Conservation (phyloP, 768 basidiomycete genomes). For the Leccinum uliginosum region DNA sequence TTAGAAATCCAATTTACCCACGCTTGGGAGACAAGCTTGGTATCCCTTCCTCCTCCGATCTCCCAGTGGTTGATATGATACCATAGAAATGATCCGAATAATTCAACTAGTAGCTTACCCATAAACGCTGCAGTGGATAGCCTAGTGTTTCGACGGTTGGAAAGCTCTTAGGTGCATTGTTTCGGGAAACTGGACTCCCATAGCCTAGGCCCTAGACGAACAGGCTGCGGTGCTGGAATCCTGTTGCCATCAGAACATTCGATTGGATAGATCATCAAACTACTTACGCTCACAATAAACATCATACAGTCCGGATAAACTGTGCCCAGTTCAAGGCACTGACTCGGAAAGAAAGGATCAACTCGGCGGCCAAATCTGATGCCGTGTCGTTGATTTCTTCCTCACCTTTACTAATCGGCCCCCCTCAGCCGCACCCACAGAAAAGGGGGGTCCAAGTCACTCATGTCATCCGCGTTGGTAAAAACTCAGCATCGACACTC, state of each 20-base stretch:
- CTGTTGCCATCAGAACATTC: too few species aligned
- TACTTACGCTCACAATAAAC: too few species aligned
- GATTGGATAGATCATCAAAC: too few species aligned
- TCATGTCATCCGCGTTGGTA: constrained; percentile 11
- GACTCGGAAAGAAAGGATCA: background rate
- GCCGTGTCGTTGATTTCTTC: background rate
- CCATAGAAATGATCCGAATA: too few species aligned
- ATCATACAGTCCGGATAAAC: background rate
- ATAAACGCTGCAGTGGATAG: too few species aligned
- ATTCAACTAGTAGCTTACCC: too few species aligned
- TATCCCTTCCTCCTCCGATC: background rate
- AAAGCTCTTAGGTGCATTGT: rapidly evolving
- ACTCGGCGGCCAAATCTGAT: background rate
- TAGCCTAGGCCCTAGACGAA: too few species aligned
- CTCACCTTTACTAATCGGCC: too few species aligned
- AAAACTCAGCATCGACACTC: background rate
- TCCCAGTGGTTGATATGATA: background rate
- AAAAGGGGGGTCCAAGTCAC: constrained; percentile 3
- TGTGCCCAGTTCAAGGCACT: background rate
- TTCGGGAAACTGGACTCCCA: too few species aligned
- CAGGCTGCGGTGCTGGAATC: too few species aligned
- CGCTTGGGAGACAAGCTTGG: background rate
- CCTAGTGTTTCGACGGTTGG: too few species aligned
- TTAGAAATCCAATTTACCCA: constrained; percentile 2
- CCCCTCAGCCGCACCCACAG: background rate